Evolutionary conservation across 2,329 filamentous ascomycete species (phyloP).

Genomic region (Penicillium sp.): DNA sequence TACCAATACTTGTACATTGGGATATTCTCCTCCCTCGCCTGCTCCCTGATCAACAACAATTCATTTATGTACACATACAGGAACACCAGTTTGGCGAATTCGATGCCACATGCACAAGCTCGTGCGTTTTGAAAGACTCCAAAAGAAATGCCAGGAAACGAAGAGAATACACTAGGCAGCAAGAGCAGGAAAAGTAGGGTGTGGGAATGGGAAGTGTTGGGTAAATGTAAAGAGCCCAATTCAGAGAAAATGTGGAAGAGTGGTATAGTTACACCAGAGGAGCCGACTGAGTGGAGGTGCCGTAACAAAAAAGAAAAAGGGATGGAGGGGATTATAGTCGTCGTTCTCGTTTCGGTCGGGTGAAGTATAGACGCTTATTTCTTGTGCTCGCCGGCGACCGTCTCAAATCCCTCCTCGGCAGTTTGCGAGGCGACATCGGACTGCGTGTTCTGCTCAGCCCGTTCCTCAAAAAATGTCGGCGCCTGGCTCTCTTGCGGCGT

Average conservation of each 20-base stretch:
- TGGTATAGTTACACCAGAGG: not conserved
- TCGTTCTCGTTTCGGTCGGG: conserved; percentile 9
- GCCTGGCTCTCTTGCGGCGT: conserved; percentile 20
- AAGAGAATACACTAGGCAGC: not conserved
- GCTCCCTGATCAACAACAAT: conserved; percentile 5
- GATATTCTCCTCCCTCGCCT: conserved; percentile 1
- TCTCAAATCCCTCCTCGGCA: conserved; percentile 50
- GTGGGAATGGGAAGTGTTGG: not conserved
- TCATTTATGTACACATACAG: conserved; percentile 17
- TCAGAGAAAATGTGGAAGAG: not conserved
- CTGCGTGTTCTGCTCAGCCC: conserved; percentile 11
- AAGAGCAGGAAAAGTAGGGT: not conserved
- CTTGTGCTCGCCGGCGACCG: conserved; percentile 32
- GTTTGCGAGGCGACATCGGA: conserved; percentile 45
- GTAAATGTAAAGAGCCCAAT: not conserved
- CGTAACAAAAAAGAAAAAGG: not conserved
- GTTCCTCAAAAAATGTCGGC: conserved; percentile 7
- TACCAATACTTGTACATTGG: conserved; percentile 13
- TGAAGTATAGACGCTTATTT: conserved; percentile 17
- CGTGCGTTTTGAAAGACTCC: conserved; percentile 5
- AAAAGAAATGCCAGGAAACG: conserved; percentile 10
- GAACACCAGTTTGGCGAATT: not conserved
- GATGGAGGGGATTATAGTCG: not conserved
- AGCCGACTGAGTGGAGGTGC: not conserved
- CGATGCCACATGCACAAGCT: not conserved